These are phyloP conservation scores for Phoma sp. DNA, from an alignment of 2,329 filamentous ascomycete species.

Conservation along the genomic window DNA sequence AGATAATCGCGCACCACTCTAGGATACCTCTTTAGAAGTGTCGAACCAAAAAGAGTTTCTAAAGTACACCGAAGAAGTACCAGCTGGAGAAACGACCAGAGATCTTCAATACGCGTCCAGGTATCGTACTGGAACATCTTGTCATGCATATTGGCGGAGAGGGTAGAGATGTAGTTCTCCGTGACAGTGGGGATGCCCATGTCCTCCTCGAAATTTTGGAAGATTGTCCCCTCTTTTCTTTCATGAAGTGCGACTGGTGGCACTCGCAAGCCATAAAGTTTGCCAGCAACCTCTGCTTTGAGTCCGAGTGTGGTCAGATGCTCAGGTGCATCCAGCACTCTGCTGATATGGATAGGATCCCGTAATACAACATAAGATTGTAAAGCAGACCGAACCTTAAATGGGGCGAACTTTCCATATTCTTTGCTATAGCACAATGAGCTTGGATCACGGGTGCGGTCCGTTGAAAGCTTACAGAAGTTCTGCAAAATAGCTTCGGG, in stretches of 20 bases:
- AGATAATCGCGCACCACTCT: conserved; percentile 34
- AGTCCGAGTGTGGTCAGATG: conserved; percentile 8
- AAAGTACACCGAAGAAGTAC: conserved; percentile 33
- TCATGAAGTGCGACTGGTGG: conserved; percentile 8
- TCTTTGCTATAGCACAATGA: conserved; percentile 27
- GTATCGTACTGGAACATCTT: conserved; percentile 38
- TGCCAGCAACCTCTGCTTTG: conserved; percentile 17
- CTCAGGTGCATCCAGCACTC: conserved; percentile 20
- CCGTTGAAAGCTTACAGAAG: conserved; percentile 23
- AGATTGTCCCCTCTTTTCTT: neutral
- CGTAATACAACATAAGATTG: conserved; percentile 28
- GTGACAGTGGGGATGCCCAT: conserved; percentile 9
- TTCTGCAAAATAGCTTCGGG: conserved; percentile 32
- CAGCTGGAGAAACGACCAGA: conserved; percentile 39
- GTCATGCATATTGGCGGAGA: conserved; percentile 33
- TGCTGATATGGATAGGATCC: conserved; percentile 29
- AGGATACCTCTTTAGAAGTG: conserved; percentile 34
- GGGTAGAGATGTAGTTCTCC: conserved; percentile 27
- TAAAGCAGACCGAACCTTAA: conserved; percentile 29
- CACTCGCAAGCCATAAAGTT: conserved; percentile 22
- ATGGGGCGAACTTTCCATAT: conserved; percentile 31
- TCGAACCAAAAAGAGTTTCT: conserved; percentile 33
- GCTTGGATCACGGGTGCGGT: neutral
- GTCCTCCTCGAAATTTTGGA: conserved; percentile 18
- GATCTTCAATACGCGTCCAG: conserved; percentile 41